These are phyloP conservation scores for Alloteropsis angusta DNA, from an alignment of 202 grass and related monocot genomes.

Conservation along the genomic window DNA sequence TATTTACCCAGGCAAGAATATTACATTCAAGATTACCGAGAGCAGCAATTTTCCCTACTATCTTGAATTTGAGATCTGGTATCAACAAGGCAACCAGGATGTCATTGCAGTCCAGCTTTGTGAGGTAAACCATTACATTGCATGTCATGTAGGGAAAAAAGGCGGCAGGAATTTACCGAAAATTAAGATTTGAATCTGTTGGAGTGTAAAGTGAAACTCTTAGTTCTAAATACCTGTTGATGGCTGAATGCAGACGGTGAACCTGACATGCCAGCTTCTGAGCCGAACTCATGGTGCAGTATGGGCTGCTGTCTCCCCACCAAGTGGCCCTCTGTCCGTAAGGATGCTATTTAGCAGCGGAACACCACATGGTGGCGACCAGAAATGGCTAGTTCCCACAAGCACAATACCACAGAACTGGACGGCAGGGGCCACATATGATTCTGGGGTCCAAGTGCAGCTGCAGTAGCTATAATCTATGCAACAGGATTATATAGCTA, in stretches of 20 bases:
- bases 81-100: slow-evolving; percentile 49
- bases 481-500: not conserved
- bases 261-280: slow-evolving; percentile 54
- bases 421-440: slow-evolving; percentile 40
- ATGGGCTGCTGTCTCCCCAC: slow-evolving; percentile 45
- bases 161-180: not conserved
- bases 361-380: slow-evolving; percentile 12
- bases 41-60: slow-evolving; percentile 49
- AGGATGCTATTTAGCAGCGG: slow-evolving; percentile 49
- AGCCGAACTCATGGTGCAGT: slow-evolving; percentile 44
- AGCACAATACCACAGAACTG: slow-evolving; percentile 65
- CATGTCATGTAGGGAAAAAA: not conserved
- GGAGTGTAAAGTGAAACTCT: not conserved
- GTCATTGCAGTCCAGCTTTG: slow-evolving; percentile 51
- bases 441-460: slow-evolving; percentile 61
- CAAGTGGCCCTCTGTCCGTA: slow-evolving; percentile 48
- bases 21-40: slow-evolving; percentile 46
- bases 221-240: slow-evolving; percentile 15
- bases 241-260: slow-evolving; percentile 43
- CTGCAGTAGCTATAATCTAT: slow-evolving; percentile 8
- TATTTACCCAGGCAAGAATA: slow-evolving; percentile 56
- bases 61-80: slow-evolving; percentile 68
- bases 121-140: slow-evolving; percentile 36
- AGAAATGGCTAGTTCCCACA: slow-evolving; percentile 37
- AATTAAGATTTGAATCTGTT: not conserved